Conservation (phyloP, 306 rosid genomes). For the Castanea sativa region DNA sequence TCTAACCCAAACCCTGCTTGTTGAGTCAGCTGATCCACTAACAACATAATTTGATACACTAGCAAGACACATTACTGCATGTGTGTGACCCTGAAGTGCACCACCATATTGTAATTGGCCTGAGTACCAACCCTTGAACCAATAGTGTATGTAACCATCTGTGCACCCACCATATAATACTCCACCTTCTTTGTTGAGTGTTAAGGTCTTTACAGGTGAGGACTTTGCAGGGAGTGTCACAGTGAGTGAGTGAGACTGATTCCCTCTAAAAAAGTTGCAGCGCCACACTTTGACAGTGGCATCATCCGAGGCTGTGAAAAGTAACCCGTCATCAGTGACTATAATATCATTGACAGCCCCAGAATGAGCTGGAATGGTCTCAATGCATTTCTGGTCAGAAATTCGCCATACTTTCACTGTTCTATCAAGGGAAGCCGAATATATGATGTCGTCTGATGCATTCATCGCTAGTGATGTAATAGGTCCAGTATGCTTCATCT, state of each 20-base stretch:
- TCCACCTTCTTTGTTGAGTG: constrained; percentile 46
- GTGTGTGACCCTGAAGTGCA: constrained; percentile 89
- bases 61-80: constrained; percentile 73
- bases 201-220: constrained; percentile 75
- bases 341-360: constrained; percentile 64
- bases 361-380: constrained; percentile 76
- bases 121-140: constrained; percentile 80
- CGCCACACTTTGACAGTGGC: constrained; percentile 86
- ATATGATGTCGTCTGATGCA: constrained; percentile 66
- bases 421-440: constrained; percentile 81
- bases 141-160: constrained; percentile 85
- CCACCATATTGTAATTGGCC: constrained; percentile 89
- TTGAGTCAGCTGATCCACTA: constrained; percentile 87
- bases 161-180: constrained; percentile 80
- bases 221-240: constrained; percentile 68
- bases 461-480: constrained; percentile 81
- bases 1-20: constrained; percentile 74
- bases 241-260: constrained; percentile 70
- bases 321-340: constrained; percentile 64
- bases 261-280: constrained; percentile 59
- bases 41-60: constrained; percentile 58
- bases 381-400: constrained; percentile 83
- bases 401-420: constrained; percentile 84
- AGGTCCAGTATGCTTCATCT: constrained; percentile 77
- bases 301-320: constrained; percentile 84